Evolutionary conservation across 768 basidiomycete genomes (phyloP).

Genomic region (Pleurotus citrinopileatus): DNA sequence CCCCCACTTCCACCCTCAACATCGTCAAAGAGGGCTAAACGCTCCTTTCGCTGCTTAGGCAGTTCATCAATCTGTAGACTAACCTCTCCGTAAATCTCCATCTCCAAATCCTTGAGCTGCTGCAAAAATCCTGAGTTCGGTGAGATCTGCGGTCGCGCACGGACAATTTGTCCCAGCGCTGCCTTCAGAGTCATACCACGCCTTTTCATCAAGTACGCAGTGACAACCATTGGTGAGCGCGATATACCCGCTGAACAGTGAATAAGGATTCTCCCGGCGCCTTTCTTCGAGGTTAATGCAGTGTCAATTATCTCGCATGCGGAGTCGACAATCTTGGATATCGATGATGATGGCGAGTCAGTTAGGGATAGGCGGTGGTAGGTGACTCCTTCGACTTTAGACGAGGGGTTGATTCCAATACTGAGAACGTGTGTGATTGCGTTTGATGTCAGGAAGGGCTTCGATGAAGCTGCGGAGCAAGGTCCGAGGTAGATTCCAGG

Average conservation of each 20-base stretch:
- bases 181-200: constrained; percentile 31
- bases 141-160: constrained; percentile 30
- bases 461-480: constrained; percentile 33
- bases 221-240: constrained; percentile 40
- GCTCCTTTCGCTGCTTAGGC: constrained; percentile 28
- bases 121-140: constrained; percentile 42
- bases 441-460: constrained; percentile 28
- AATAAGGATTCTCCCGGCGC: constrained; percentile 33
- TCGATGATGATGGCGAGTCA: constrained; percentile 29
- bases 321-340: constrained; percentile 21
- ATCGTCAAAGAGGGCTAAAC: constrained; percentile 30
- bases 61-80: constrained; percentile 34
- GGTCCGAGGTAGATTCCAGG: constrained; percentile 39
- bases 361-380: constrained; percentile 37
- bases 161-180: constrained; percentile 33
- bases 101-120: constrained; percentile 37
- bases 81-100: constrained; percentile 21
- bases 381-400: constrained; percentile 24
- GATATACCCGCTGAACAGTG: constrained; percentile 46
- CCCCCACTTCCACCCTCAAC: not conserved
- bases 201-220: constrained; percentile 37
- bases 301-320: constrained; percentile 29
- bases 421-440: constrained; percentile 39
- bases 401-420: constrained; percentile 32
- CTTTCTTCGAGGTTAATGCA: constrained; percentile 19